Percentiles rank a stretch among this genome's conserved stretches.
Conservation (phyloP, 768 basidiomycete genomes). For the Brasilioporus rufonigricans region DNA sequence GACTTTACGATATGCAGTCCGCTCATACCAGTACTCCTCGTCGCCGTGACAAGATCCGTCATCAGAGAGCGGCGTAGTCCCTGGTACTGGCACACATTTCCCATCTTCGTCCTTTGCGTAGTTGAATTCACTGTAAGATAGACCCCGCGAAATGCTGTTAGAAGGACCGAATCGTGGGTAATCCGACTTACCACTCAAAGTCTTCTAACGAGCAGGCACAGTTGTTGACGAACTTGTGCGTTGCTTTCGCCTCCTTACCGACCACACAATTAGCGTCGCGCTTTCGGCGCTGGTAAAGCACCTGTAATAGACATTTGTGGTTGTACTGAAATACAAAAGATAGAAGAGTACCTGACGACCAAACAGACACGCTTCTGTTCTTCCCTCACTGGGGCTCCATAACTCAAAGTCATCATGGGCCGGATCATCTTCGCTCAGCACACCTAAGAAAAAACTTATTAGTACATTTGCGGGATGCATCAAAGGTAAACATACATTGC, state of each 20-base stretch:
- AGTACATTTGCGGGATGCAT: not conserved
- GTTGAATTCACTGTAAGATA: slow-evolving; percentile 81
- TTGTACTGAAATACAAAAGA: not conserved
- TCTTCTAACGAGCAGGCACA: slow-evolving; percentile 74
- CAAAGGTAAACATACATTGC: slow-evolving; percentile 58
- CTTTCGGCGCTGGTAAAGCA: slow-evolving; percentile 85
- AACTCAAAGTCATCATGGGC: slow-evolving; percentile 91
- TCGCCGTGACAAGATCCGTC: slow-evolving; percentile 62
- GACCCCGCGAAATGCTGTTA: not conserved
- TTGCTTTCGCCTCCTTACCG: slow-evolving; percentile 60
- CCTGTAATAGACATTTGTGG: slow-evolving; percentile 42
- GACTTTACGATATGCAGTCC: slow-evolving; percentile 88
- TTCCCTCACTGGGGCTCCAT: slow-evolving; percentile 91
- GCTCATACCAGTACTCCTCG: slow-evolving; percentile 89
- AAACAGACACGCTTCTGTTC: slow-evolving; percentile 88
- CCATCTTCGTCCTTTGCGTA: slow-evolving; percentile 64
- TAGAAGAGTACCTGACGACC: slow-evolving; percentile 68
- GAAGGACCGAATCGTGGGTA: not conserved
- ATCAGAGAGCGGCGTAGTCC: slow-evolving; percentile 56
- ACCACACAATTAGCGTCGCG: slow-evolving; percentile 82
- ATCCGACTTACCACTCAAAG: slow-evolving; percentile 85
- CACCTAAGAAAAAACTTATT: slow-evolving; percentile 45
- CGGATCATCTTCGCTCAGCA: slow-evolving; percentile 65
- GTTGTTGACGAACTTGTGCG: slow-evolving; percentile 55
- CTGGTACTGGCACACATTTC: slow-evolving; percentile 75